Conservation (phyloP, 352 stramenopile species). For the Ophiocytium majus region DNA sequence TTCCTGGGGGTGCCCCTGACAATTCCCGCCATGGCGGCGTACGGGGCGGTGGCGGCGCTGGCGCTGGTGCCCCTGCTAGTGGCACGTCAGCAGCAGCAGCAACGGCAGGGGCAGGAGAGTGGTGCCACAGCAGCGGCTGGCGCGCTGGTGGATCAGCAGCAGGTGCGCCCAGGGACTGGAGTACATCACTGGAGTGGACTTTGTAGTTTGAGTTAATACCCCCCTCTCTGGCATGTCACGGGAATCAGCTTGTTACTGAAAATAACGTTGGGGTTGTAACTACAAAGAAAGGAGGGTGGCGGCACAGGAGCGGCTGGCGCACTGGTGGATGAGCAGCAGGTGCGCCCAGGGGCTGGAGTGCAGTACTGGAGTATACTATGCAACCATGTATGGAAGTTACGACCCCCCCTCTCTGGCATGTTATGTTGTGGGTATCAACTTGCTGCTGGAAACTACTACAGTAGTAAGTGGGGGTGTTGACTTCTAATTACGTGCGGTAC, state of each 20-base stretch:
- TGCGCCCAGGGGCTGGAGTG: background rate
- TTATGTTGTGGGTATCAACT: background rate
- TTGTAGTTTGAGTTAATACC: background rate
- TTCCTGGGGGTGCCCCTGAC: slow-evolving; percentile 58
- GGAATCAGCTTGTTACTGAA: background rate
- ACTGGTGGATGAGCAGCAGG: background rate
- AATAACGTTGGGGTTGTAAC: background rate
- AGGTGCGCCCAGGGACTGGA: background rate
- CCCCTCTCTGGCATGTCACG: background rate
- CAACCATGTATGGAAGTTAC: background rate
- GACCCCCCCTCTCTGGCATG: background rate
- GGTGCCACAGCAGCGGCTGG: slow-evolving; percentile 56
- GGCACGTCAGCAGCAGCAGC: slow-evolving; percentile 7
- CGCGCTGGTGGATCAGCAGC: background rate
- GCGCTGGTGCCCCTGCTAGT: slow-evolving; percentile 60
- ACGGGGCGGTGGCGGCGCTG: slow-evolving; percentile 62
- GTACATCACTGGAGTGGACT: background rate
- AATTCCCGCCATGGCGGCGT: slow-evolving; percentile 35
- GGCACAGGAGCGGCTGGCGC: slow-evolving; percentile 54
- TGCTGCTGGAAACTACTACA: background rate
- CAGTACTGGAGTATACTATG: background rate
- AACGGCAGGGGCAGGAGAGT: background rate
- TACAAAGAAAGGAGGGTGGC: slow-evolving; percentile 20
- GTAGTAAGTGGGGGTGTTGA: too few relatives aligned
- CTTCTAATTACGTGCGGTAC: too few relatives aligned